phyloP scores from a whole-genome alignment of 2,329 filamentous ascomycete species.

The Daldinia eschscholtzii region DNA sequence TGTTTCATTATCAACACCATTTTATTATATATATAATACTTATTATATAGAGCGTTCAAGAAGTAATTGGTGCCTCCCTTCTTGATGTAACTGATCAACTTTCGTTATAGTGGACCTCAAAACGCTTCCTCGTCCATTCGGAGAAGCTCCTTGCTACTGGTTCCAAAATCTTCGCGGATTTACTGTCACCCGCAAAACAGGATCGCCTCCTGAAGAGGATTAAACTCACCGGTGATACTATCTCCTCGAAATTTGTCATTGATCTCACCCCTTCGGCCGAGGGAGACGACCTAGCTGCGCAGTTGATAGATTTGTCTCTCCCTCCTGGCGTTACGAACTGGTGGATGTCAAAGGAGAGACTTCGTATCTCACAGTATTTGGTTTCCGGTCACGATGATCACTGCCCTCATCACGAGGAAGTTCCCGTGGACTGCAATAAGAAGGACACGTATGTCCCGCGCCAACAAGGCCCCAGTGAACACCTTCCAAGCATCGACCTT shows the following conservation, averaged over 20 bases:
- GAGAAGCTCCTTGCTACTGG: constrained; percentile 60
- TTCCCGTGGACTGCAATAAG: constrained; percentile 38
- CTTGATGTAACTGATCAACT: constrained; percentile 25
- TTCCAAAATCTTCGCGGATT: constrained; percentile 61
- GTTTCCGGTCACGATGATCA: constrained; percentile 64
- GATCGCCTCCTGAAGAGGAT: constrained; percentile 41
- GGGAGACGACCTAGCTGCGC: constrained; percentile 72
- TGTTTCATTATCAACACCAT: neutral
- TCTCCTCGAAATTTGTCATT: constrained; percentile 59
- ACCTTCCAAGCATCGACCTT: constrained; percentile 48
- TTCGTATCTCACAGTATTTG: constrained; percentile 54
- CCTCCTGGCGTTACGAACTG: constrained; percentile 68
- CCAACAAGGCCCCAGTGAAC: neutral
- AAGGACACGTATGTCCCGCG: constrained; percentile 15
- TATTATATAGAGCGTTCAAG: too few species aligned
- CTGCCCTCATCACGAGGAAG: constrained; percentile 41
- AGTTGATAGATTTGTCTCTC: constrained; percentile 70
- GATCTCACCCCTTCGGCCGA: constrained; percentile 73
- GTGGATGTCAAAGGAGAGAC: constrained; percentile 59
- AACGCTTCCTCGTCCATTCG: constrained; percentile 61
- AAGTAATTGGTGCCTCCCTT: neutral
- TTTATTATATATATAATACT: neutral
- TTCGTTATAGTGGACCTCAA: constrained; percentile 48
- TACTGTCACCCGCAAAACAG: constrained; percentile 60
- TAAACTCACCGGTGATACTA: constrained; percentile 1